These are phyloP conservation scores for Pisolithus sp. DNA, from an alignment of 768 basidiomycete species.

Conservation along the genomic window DNA sequence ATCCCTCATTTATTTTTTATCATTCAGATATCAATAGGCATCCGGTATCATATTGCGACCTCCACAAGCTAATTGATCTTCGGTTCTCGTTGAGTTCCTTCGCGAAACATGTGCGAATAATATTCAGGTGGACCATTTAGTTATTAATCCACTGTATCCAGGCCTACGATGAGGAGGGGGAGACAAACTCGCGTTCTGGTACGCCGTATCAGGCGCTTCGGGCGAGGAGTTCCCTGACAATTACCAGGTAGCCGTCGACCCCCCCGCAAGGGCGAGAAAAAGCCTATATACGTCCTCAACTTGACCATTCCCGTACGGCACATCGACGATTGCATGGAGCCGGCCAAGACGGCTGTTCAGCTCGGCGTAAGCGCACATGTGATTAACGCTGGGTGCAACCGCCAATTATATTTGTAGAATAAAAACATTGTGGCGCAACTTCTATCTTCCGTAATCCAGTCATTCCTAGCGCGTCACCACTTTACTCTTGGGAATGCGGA, in stretches of 20 bases:
- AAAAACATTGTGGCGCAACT: constrained; percentile 48
- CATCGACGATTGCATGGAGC: constrained; percentile 76
- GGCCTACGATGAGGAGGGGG: constrained; percentile 66
- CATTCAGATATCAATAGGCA: constrained; percentile 73
- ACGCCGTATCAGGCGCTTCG: constrained; percentile 5
- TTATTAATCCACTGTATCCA: constrained; percentile 22
- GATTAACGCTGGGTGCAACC: constrained; percentile 8
- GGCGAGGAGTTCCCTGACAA: constrained; percentile 10
- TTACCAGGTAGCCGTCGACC: constrained; percentile 55
- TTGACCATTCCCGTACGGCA: constrained; percentile 57
- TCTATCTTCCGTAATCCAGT: constrained; percentile 50
- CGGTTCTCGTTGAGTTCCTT: constrained; percentile 66
- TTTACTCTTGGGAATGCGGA: constrained; percentile 34
- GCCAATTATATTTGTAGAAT: constrained; percentile 39
- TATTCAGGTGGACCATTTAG: neutral
- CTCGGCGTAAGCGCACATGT: constrained; percentile 47
- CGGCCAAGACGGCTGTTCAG: constrained; percentile 63
- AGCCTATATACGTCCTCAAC: constrained; percentile 80
- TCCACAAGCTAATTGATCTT: constrained; percentile 63
- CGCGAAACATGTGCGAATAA: constrained; percentile 54
- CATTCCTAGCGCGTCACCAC: constrained; percentile 59
- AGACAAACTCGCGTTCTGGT: constrained; percentile 29
- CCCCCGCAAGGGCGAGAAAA: constrained; percentile 72
- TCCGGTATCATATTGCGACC: constrained; percentile 54
- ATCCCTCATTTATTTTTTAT: neutral